Evolutionary conservation across 2,329 filamentous ascomycete genomes (phyloP).

Genomic region (Venturia aucupariae): DNA sequence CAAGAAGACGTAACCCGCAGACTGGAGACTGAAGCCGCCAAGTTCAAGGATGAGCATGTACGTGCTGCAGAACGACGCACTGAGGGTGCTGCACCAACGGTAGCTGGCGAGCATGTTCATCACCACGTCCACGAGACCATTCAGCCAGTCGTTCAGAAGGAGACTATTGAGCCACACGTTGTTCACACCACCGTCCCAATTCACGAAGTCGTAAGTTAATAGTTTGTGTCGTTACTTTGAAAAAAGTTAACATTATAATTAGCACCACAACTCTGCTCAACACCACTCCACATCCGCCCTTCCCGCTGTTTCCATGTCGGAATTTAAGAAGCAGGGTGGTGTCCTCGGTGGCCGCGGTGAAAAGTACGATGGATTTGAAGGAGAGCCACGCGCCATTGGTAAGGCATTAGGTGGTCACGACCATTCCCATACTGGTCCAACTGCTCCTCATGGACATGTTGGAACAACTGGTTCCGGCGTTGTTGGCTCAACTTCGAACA

Average conservation of each 20-base stretch:
- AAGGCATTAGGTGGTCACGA: constrained; percentile 14
- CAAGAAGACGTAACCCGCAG: constrained; percentile 17
- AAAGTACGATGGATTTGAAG: constrained; percentile 51
- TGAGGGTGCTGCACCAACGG: constrained; percentile 37
- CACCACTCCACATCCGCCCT: constrained; percentile 57
- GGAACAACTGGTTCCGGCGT: background rate
- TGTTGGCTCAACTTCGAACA: constrained; percentile 11
- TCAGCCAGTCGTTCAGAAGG: constrained; percentile 62
- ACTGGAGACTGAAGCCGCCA: constrained; percentile 39
- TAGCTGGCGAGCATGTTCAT: constrained; percentile 55
- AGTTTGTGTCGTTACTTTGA: background rate
- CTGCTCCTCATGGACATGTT: background rate
- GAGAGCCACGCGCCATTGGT: constrained; percentile 23
- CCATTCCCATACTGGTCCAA: background rate
- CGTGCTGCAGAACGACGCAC: constrained; percentile 42
- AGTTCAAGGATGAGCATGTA: constrained; percentile 44
- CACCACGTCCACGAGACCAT: constrained; percentile 60
- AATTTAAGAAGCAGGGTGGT: constrained; percentile 52
- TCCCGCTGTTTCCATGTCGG: constrained; percentile 53
- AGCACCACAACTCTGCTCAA: constrained; percentile 55
- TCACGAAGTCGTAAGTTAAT: constrained; percentile 48
- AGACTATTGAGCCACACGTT: constrained; percentile 56
- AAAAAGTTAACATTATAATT: background rate
- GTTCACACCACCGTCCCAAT: constrained; percentile 64
- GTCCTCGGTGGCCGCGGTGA: constrained; percentile 45